Percentiles rank a stretch among this genome's conserved stretches.
phyloP scores from a whole-genome alignment of 2,329 filamentous ascomycete genomes.

The Raffaelea albimanens region DNA sequence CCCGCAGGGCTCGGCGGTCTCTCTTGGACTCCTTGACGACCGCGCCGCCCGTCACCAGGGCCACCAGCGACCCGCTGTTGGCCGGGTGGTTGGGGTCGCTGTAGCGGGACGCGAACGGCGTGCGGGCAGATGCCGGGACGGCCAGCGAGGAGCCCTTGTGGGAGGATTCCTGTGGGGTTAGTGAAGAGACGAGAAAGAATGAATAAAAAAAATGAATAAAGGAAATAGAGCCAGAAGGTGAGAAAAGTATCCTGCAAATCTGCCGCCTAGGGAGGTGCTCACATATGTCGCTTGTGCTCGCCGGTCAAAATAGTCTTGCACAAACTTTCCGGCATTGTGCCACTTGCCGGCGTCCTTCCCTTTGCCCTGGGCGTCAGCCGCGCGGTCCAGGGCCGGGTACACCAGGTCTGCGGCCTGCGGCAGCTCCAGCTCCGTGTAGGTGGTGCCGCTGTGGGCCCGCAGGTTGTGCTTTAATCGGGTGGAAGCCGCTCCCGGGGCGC shows the following conservation, averaged over 20 bases:
- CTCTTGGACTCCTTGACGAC: constrained; percentile 13
- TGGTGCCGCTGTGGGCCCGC: constrained; percentile 24
- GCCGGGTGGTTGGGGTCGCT: constrained; percentile 42
- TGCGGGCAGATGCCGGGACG: constrained; percentile 17
- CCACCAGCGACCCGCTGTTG: constrained; percentile 35
- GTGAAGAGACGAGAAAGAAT: too few relatives aligned
- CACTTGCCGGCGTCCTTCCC: constrained; percentile 14
- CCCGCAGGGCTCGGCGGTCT: neutral
- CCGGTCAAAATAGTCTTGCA: constrained; percentile 39
- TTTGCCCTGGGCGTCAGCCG: constrained; percentile 18
- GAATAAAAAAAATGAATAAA: too few relatives aligned
- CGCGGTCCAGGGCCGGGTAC: constrained; percentile 25
- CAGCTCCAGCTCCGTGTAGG: constrained; percentile 25
- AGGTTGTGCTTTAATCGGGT: constrained; percentile 18
- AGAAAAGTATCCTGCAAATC: too few relatives aligned
- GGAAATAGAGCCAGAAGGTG: too few relatives aligned
- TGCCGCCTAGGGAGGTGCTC: too few relatives aligned
- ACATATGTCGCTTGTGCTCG: constrained; percentile 30
- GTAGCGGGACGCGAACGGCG: constrained; percentile 34
- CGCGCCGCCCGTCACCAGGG: constrained; percentile 35
- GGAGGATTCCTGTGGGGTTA: too few relatives aligned
- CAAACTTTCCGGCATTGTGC: constrained; percentile 22
- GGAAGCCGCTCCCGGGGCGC: constrained; percentile 9
- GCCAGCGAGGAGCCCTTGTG: constrained; percentile 17
- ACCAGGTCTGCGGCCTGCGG: constrained; percentile 28